Conservation (phyloP, 1,139 yeast genomes). For the Magnusiomyces paraingens region DNA sequence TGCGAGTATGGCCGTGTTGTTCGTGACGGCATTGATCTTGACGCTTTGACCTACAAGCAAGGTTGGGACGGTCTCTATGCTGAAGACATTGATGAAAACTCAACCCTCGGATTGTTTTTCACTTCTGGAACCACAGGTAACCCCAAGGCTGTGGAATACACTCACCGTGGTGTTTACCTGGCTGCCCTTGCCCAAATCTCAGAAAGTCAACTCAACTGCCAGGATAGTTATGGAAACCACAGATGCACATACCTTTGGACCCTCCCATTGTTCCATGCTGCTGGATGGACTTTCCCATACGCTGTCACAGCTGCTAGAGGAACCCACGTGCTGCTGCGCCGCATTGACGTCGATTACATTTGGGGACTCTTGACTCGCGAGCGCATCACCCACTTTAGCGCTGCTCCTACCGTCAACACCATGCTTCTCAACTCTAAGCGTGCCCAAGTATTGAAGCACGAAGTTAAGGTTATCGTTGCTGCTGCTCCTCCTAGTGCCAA, state of each 20-base stretch:
- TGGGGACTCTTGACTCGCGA: constrained; percentile 32
- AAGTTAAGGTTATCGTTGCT: constrained; percentile 35
- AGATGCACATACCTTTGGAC: constrained; percentile 36
- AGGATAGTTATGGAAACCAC: constrained; percentile 27
- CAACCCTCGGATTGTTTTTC: constrained; percentile 37
- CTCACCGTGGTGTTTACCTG: constrained; percentile 41
- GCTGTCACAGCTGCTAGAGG: constrained; percentile 37
- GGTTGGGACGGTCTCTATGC: constrained; percentile 26
- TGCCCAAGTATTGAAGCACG: constrained; percentile 27
- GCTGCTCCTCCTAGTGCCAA: constrained; percentile 37
- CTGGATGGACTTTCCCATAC: constrained; percentile 38
- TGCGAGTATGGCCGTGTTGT: constrained; percentile 28
- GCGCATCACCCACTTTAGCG: constrained; percentile 34
- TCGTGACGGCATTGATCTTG: constrained; percentile 23
- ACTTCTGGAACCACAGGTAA: constrained; percentile 76
- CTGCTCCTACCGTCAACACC: constrained; percentile 38
- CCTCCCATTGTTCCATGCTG: constrained; percentile 37
- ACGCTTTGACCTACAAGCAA: constrained; percentile 11
- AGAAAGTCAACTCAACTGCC: constrained; percentile 32
- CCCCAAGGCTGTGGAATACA: constrained; percentile 67
- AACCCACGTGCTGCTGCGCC: constrained; percentile 34
- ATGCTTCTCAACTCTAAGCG: constrained; percentile 32
- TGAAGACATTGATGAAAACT: constrained; percentile 30
- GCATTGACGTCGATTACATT: constrained; percentile 33
- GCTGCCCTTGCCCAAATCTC: constrained; percentile 32